A percentile compares a stretch with the other conserved stretches of the same genome.
These are phyloP conservation scores for Malassezia globosa DNA, from an alignment of 1,284 basidiomycete genomes.

Conservation along the genomic window DNA sequence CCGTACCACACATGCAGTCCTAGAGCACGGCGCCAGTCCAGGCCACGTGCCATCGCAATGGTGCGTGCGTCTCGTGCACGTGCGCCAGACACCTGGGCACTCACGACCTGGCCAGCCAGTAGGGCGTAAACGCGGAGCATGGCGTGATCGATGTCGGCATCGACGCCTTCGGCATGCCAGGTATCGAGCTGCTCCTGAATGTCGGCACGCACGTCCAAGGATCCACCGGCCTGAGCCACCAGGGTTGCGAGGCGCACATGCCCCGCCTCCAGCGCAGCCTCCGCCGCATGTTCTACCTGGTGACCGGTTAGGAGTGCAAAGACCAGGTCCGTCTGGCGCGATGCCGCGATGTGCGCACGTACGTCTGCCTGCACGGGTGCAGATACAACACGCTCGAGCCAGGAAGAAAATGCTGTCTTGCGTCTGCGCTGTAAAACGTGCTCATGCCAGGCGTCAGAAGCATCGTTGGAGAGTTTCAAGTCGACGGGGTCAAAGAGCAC, in stretches of 20 bases:
- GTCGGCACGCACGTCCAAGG: slow-evolving; percentile 64
- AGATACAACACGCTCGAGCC: slow-evolving; percentile 69
- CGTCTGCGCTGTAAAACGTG: slow-evolving; percentile 60
- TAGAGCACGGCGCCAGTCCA: slow-evolving; percentile 92
- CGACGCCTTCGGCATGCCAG: slow-evolving; percentile 70
- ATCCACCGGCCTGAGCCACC: slow-evolving; percentile 77
- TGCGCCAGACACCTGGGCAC: slow-evolving; percentile 54
- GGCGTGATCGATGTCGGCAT: slow-evolving; percentile 60
- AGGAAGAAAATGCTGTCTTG: slow-evolving; percentile 69
- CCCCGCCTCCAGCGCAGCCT: slow-evolving; percentile 63
- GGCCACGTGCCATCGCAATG: slow-evolving; percentile 57
- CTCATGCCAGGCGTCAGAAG: slow-evolving; percentile 54
- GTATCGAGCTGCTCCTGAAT: slow-evolving; percentile 65
- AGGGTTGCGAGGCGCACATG: slow-evolving; percentile 80
- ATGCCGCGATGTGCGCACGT: slow-evolving; percentile 38
- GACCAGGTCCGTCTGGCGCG: slow-evolving; percentile 43
- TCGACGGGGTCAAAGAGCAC: slow-evolving; percentile 74
- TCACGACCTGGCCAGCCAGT: slow-evolving; percentile 65
- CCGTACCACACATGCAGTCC: slow-evolving; percentile 86
- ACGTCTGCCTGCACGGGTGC: slow-evolving; percentile 58
- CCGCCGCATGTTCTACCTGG: slow-evolving; percentile 71
- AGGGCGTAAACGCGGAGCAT: slow-evolving; percentile 74
- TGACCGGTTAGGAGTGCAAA: slow-evolving; percentile 77
- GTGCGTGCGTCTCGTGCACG: slow-evolving; percentile 55
- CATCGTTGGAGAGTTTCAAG: slow-evolving; percentile 56